Evolutionary conservation across 148 eudicot genomes (phyloP).

Genomic region (Rhododendron williamsianum): DNA sequence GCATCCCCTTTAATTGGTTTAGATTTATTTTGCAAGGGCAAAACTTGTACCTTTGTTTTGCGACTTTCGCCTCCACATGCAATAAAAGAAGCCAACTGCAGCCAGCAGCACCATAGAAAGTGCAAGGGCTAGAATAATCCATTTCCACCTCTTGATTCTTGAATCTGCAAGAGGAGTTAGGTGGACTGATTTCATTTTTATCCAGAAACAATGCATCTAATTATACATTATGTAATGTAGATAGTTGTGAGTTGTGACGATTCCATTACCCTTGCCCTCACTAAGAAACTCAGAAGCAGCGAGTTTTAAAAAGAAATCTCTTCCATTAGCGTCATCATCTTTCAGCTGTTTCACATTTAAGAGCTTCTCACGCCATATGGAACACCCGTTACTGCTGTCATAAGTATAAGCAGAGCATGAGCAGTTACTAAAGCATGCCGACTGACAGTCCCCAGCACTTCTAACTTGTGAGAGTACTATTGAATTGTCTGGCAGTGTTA

Average conservation of each 20-base stretch:
- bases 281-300: conserved; percentile 28
- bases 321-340: conserved; percentile 25
- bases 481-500: conserved; percentile 1
- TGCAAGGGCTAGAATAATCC: background rate
- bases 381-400: conserved; percentile 18
- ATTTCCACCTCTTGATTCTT: background rate
- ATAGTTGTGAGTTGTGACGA: background rate
- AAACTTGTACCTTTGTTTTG: background rate
- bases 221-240: background rate
- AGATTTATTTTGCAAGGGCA: background rate
- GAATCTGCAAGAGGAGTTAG: background rate
- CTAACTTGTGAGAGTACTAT: background rate
- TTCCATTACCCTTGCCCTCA: background rate
- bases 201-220: background rate
- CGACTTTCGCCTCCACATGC: background rate
- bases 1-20: background rate
- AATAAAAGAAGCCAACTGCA: background rate
- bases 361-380: conserved; percentile 24
- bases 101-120: background rate
- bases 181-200: background rate
- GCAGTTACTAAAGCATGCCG: conserved; percentile 22
- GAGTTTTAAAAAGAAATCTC: conserved; percentile 27
- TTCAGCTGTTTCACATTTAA: conserved; percentile 23
- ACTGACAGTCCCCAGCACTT: conserved; percentile 15
- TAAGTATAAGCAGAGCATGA: conserved; percentile 31